Evolutionary conservation across 352 stramenopile species (phyloP).

Genomic region (Globisporangium abappressorium): DNA sequence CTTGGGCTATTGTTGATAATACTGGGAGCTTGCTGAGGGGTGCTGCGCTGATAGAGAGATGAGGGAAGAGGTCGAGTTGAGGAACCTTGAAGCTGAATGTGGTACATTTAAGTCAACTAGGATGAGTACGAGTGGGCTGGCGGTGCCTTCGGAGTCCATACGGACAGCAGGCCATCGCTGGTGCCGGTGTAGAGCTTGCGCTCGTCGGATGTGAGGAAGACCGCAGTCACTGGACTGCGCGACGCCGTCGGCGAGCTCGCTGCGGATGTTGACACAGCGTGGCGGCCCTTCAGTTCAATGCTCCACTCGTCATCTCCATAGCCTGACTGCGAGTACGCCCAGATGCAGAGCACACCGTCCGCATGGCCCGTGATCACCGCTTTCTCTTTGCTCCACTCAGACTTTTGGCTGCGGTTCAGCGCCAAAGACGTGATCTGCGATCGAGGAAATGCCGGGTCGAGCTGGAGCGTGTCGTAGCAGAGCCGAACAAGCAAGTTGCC

Average conservation of each 20-base stretch:
- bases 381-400: constrained; percentile 64
- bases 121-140: constrained; percentile 14
- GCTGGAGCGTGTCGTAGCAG: constrained; percentile 41
- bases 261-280: constrained; percentile 27
- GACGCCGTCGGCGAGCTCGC: not conserved
- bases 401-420: constrained; percentile 45
- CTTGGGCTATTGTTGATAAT: not conserved
- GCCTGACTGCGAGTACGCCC: constrained; percentile 53
- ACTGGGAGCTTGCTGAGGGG: not conserved
- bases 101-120: not conserved
- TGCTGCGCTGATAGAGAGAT: not conserved
- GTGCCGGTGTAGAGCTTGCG: constrained; percentile 62
- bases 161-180: constrained; percentile 43
- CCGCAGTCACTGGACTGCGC: constrained; percentile 42
- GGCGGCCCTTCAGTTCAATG: constrained; percentile 50
- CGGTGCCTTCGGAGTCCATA: constrained; percentile 35
- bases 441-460: constrained; percentile 33
- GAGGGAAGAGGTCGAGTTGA: not conserved
- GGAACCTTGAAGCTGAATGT: not conserved
- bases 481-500: constrained; percentile 48
- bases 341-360: constrained; percentile 61
- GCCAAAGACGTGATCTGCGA: constrained; percentile 42
- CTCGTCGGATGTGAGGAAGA: constrained; percentile 52
- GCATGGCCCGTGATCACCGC: constrained; percentile 59
- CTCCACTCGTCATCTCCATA: constrained; percentile 39